Evolutionary conservation across 2,329 filamentous ascomycete genomes (phyloP).

Genomic region (Paraphaeosphaeria minitans): DNA sequence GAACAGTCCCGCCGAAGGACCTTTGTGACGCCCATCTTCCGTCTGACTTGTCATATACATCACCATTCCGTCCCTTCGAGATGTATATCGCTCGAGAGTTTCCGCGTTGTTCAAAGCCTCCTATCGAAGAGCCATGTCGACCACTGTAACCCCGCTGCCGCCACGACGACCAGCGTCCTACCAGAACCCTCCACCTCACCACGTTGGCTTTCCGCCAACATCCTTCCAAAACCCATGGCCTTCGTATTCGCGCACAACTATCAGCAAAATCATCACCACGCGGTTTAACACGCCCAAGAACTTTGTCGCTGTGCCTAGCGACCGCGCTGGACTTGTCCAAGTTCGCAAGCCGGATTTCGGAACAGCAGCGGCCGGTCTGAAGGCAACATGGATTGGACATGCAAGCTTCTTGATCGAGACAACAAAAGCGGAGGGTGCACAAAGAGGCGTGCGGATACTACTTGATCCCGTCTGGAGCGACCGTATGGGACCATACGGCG

Average conservation of each 20-base stretch:
- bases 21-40: not conserved
- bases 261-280: conserved; percentile 39
- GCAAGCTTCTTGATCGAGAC: conserved; percentile 57
- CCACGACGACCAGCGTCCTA: conserved; percentile 26
- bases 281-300: conserved; percentile 50
- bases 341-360: conserved; percentile 52
- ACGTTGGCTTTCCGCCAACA: conserved; percentile 51
- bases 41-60: conserved; percentile 9
- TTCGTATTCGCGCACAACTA: conserved; percentile 41
- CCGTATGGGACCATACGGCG: conserved; percentile 54
- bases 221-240: conserved; percentile 58
- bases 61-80: conserved; percentile 7
- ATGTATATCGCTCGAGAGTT: not conserved
- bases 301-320: conserved; percentile 53
- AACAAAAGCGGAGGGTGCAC: conserved; percentile 28
- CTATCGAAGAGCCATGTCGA: not conserved
- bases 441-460: conserved; percentile 53
- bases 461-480: conserved; percentile 61
- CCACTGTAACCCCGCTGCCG: conserved; percentile 17
- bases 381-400: conserved; percentile 60
- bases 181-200: conserved; percentile 45
- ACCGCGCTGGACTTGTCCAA: conserved; percentile 49
- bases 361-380: conserved; percentile 33
- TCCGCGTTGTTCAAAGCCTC: not conserved
- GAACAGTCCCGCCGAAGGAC: conserved; percentile 1